Base-by-base conservation (phyloP, 192 early-diverging fungal genomes). In the Linnemannia schmuckeri region DNA sequence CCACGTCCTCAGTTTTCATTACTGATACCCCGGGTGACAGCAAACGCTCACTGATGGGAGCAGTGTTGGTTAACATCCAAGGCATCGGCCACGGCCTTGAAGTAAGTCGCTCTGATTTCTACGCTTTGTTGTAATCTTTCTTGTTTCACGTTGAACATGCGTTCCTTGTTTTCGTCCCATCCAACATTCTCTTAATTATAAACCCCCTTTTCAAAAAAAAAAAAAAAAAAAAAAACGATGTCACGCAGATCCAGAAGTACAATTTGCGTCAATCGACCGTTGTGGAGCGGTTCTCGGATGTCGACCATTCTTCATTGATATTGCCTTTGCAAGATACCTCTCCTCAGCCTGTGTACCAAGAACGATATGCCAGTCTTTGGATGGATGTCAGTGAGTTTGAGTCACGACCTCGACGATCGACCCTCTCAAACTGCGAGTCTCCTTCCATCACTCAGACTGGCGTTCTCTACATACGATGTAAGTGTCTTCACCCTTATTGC, bases 391-490 rank as follows among this genome's bases (percentile, higher is more conserved):
- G 66, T 6, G 69, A 61, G 40, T 33, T 49, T 24, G 69, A 74
- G 0, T n/a, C 49, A 0, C 63, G 27, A 41, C 57, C 69, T 41
- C 37, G 18, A n/a, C 74, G 82, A 44, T 38, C 1, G 30, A 85
- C 82, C 8, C 77, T 85, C 20, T 85, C 82, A 2, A 85, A 46
- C 49, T 70, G 73, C 15, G 24, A n/a, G 0, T 79, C 49, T 6
- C 77, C 77, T 10, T 69, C 52, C 0, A 71, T 74, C 5, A 79
- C 66, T 8, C 30, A 79, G n/a, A 79, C 77, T 6, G 82, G 82
- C 5, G 68, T 76, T 17, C 52, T 85, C 1, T 85, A 70, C 27
- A 18, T 85, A 30, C 49, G 82, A 76, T 38, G 82, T 83, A 83
- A 61, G 47, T 70, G 13, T 22, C 15, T 38, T 42, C 17, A 15